A percentile compares a stretch with the other conserved stretches of the same genome.
These are phyloP conservation scores for Phytophthora boehmeriae DNA, from an alignment of 352 stramenopile species.

Conservation along the genomic window DNA sequence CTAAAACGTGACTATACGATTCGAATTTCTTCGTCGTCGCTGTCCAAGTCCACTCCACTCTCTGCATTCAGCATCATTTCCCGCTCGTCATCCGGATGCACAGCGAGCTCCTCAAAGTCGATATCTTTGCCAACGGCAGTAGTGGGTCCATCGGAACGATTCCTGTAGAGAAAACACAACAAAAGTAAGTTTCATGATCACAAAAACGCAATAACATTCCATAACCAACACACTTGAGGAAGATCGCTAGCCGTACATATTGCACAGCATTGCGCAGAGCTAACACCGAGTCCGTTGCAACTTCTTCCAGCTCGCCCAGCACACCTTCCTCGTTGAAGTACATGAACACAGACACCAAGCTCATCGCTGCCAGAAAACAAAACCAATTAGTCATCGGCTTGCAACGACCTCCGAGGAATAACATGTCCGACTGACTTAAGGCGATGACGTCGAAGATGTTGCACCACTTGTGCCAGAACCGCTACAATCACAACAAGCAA, in stretches of 20 bases:
- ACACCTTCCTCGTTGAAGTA: slow-evolving; percentile 88
- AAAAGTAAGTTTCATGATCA: neutral
- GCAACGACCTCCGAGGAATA: neutral
- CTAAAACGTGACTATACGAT: slow-evolving; percentile 36
- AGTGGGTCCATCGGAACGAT: slow-evolving; percentile 52
- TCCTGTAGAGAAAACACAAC: slow-evolving; percentile 32
- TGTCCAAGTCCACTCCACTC: slow-evolving; percentile 42
- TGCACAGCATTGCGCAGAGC: slow-evolving; percentile 80
- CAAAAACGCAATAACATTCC: too few relatives aligned
- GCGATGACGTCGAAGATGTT: slow-evolving; percentile 88
- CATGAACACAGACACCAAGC: slow-evolving; percentile 75
- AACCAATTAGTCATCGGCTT: neutral
- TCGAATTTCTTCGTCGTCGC: slow-evolving; percentile 37
- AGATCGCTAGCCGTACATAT: slow-evolving; percentile 82
- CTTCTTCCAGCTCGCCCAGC: slow-evolving; percentile 82
- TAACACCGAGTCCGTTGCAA: slow-evolving; percentile 76
- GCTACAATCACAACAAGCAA: slow-evolving; percentile 31
- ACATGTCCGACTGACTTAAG: slow-evolving; percentile 40
- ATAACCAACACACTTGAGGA: slow-evolving; percentile 67
- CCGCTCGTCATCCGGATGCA: slow-evolving; percentile 45
- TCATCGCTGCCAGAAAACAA: slow-evolving; percentile 57
- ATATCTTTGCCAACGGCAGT: slow-evolving; percentile 66
- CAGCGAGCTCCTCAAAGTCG: slow-evolving; percentile 55
- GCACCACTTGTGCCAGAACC: slow-evolving; percentile 86
- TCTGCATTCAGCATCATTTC: slow-evolving; percentile 62